phyloP scores from a whole-genome alignment of 371 early-diverging fungal genomes.

The Chytridium lagenaria region DNA sequence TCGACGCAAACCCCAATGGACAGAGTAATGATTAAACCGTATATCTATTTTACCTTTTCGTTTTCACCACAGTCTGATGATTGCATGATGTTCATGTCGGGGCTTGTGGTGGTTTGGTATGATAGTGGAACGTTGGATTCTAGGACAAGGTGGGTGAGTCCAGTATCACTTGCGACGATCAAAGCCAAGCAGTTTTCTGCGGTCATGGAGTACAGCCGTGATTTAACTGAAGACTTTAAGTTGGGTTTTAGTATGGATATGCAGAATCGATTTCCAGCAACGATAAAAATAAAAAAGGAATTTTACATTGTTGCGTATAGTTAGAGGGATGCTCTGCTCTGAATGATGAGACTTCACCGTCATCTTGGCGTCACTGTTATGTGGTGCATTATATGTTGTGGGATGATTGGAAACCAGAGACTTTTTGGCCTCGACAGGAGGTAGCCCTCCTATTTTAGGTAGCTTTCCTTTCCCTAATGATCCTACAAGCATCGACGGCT shows the following conservation, averaged over 20 bases:
- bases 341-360: neutral
- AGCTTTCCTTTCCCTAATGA: no score
- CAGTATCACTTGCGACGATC: neutral
- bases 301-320: neutral
- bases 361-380: neutral
- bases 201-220: neutral
- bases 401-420: no score
- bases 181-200: neutral
- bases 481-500: no score
- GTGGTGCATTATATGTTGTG: neutral
- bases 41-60: neutral
- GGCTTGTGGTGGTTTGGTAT: neutral
- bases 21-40: no score
- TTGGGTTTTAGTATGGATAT: no score
- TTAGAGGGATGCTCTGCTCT: neutral
- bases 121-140: neutral
- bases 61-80: neutral
- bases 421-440: no score
- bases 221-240: neutral
- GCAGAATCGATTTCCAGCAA: no score
- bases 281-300: neutral
- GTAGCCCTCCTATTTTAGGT: no score
- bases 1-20: no score
- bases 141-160: neutral
- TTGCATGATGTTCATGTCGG: neutral